A percentile compares a stretch with the other conserved stretches of the same genome.
phyloP scores from a whole-genome alignment of 2,329 filamentous ascomycete genomes.

The Lasiodiplodia gonubiensis region DNA sequence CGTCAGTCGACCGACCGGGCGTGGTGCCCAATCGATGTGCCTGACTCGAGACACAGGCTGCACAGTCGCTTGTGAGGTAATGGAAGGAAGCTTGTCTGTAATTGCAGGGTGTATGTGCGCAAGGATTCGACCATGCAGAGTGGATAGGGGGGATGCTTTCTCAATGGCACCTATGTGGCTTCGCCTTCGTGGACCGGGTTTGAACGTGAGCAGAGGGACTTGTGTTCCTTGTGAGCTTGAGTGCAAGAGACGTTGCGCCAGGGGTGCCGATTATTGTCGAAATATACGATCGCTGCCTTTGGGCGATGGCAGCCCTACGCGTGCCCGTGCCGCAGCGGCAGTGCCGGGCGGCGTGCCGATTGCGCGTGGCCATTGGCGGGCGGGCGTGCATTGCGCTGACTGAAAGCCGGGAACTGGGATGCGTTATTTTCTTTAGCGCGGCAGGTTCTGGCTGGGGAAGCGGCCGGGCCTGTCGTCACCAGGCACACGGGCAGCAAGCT shows the following conservation, averaged over 20 bases:
- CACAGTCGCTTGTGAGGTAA: constrained; percentile 10
- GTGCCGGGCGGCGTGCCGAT: neutral
- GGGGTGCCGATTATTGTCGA: constrained; percentile 7
- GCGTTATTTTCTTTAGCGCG: constrained; percentile 26
- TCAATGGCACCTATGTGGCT: constrained; percentile 16
- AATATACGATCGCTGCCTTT: neutral
- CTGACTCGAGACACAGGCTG: constrained; percentile 7
- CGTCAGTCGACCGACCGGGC: neutral
- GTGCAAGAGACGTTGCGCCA: constrained; percentile 5
- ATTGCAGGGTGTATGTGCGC: constrained; percentile 12
- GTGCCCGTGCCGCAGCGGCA: constrained; percentile 2
- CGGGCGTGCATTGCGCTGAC: neutral
- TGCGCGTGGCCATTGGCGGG: neutral
- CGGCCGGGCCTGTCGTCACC: constrained; percentile 13
- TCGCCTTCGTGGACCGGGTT: neutral
- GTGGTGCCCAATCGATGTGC: neutral
- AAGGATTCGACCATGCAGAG: constrained; percentile 3
- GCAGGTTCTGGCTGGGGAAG: constrained; percentile 4
- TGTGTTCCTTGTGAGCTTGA: neutral
- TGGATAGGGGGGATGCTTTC: constrained; percentile 1
- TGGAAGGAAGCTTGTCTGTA: constrained; percentile 13
- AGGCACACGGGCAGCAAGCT: constrained; percentile 19
- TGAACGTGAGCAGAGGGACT: neutral
- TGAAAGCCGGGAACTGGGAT: constrained; percentile 20
- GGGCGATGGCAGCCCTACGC: constrained; percentile 20